Evolutionary conservation across 164 flowering plant species (phyloP), one percentile per base, ranked within the genome.

Genomic region (Berberis thunbergii): DNA sequence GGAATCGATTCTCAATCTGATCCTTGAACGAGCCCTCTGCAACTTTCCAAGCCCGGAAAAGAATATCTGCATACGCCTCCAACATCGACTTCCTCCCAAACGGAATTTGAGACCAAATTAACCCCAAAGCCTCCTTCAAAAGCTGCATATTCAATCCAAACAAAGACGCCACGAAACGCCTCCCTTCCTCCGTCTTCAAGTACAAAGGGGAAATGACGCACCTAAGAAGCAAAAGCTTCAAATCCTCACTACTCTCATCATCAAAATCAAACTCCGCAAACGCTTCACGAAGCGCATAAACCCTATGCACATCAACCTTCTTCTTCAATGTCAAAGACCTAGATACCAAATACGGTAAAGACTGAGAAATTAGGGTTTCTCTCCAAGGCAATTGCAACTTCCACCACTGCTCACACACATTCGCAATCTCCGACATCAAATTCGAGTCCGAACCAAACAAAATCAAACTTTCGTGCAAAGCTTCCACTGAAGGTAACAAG

Each of bases 321-420:
- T 81, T 91, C 70, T 73, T 75, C 71, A 74, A 67, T 0, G 88
- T 81, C 73, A 95, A 57, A 3, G 97, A 84, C 74, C 78, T 76
- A 7, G 99, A 82, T 2, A 95, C 72, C 72, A 95, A 59, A 67
- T 81, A 81, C 1, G 99, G 97, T 8, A 95, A 64, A 2, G 81
- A 79, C 67, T 88, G 97, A 0, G 97, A 81, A 71, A 95, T 85
- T 41, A 95, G 74, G 43, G 76, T 72, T 54, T 95, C 99, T 60
- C 79, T 78, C 48, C 83, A 97, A 3, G 64, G 70, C 13, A 86
- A 74, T 54, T 67, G 78, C 69, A 66, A 76, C 77, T 85, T 91
- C 99, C 99, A 95, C 97, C 97, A 95, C 52, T 78, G 78, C 72
- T 89, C 96, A 66, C 99, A 95, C 65, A 91, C 65, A 44, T 62